Percentiles rank a stretch among this genome's conserved stretches.
Evolutionary conservation across 257 asterid species (phyloP).

Genomic region (Forsythia suspensa): DNA sequence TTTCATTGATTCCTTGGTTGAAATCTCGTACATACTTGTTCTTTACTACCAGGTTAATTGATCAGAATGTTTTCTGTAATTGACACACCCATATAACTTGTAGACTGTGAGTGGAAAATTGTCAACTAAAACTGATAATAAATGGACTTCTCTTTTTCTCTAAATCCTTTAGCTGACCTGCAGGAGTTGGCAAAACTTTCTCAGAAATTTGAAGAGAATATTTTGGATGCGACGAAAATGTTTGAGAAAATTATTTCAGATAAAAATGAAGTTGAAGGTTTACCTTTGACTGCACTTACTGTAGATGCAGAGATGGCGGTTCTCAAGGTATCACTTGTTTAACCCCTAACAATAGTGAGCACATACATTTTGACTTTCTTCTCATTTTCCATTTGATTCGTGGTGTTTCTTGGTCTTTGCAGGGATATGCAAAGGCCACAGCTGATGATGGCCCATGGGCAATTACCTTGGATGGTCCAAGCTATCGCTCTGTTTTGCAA

Average conservation of each 20-base stretch:
- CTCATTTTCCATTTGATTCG: slow-evolving; percentile 2
- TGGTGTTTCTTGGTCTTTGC: slow-evolving; percentile 3
- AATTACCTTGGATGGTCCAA: slow-evolving; percentile 69
- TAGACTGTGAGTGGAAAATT: neutral
- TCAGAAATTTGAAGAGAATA: slow-evolving; percentile 67
- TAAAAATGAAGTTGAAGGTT: slow-evolving; percentile 59
- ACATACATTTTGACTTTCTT: neutral
- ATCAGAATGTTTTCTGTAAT: neutral
- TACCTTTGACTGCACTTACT: slow-evolving; percentile 65
- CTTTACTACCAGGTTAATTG: neutral
- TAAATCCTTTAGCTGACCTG: slow-evolving; percentile 18
- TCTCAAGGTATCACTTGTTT: slow-evolving; percentile 45
- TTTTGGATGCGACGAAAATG: slow-evolving; percentile 69
- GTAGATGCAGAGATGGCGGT: slow-evolving; percentile 69
- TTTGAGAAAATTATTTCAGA: slow-evolving; percentile 63
- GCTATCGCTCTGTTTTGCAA: slow-evolving; percentile 61
- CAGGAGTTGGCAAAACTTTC: slow-evolving; percentile 71
- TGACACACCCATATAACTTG: neutral
- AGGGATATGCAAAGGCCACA: slow-evolving; percentile 78
- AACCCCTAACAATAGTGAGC: neutral
- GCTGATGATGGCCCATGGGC: slow-evolving; percentile 83
- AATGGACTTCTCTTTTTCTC: neutral
- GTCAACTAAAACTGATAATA: neutral
- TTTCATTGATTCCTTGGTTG: neutral
- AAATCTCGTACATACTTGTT: neutral